phyloP scores from a whole-genome alignment of 108 stramenopile species.

The Schizochytrium sp. region DNA sequence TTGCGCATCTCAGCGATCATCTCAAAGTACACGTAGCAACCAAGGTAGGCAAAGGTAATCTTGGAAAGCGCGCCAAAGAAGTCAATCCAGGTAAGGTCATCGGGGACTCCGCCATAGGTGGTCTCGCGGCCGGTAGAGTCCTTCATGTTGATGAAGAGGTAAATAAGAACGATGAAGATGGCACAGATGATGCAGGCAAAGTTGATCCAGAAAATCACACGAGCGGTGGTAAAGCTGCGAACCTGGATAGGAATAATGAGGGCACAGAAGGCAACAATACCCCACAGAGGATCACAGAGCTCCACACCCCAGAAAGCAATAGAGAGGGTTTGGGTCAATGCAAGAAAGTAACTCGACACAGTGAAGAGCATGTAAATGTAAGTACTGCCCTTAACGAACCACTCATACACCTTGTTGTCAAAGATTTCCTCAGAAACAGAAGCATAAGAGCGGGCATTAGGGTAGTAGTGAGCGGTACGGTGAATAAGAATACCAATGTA shows the following conservation, averaged over 20 bases:
- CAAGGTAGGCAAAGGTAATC: constrained; percentile 42
- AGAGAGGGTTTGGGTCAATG: neutral
- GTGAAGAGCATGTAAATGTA: constrained; percentile 32
- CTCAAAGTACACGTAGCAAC: constrained; percentile 12
- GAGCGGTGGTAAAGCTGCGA: neutral
- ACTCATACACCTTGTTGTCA: neutral
- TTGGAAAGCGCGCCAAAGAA: constrained; percentile 34
- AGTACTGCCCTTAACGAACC: neutral
- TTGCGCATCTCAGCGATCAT: neutral
- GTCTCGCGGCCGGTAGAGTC: constrained; percentile 24
- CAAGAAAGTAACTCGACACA: constrained; percentile 27
- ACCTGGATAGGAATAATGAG: constrained; percentile 10
- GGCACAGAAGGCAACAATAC: neutral
- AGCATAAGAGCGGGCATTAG: neutral
- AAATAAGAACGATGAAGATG: constrained; percentile 31
- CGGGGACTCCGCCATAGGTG: neutral
- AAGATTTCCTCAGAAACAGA: neutral
- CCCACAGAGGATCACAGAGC: constrained; percentile 15
- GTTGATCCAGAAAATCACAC: constrained; percentile 19
- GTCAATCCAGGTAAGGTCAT: neutral
- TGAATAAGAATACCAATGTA: constrained; percentile 16
- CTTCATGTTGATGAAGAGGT: constrained; percentile 35
- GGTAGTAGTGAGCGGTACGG: neutral
- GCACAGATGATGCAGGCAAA: neutral
- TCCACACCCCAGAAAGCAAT: constrained; percentile 39